A percentile compares a stretch with the other conserved stretches of the same genome.
Evolutionary conservation across 345 rosid species (phyloP).

Genomic region (Syzygium aromaticum): DNA sequence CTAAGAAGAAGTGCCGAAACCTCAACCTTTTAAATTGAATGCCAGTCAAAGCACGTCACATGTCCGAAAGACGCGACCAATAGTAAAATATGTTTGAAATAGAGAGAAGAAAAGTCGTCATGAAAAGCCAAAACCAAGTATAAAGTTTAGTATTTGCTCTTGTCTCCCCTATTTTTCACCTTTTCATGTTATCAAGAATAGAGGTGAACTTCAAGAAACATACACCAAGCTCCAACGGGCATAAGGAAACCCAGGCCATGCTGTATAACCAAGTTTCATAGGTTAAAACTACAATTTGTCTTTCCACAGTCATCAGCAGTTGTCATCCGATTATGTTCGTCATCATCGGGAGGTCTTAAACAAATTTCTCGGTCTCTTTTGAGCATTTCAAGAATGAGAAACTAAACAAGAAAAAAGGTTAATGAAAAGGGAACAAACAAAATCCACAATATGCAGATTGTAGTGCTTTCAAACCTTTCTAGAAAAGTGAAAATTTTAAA

Average conservation of each 20-base stretch:
- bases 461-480: neutral
- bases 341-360: neutral
- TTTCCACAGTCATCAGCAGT: neutral
- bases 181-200: neutral
- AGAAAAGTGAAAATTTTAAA: neutral
- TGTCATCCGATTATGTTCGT: neutral
- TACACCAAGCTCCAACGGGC: neutral
- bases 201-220: neutral
- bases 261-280: neutral
- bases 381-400: neutral
- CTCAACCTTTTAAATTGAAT: neutral
- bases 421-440: neutral
- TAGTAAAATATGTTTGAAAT: neutral
- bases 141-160: neutral
- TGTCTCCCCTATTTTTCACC: neutral
- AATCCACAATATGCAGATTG: neutral
- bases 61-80: neutral
- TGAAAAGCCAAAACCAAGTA: neutral
- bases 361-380: neutral
- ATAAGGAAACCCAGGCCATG: neutral
- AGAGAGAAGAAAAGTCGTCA: neutral
- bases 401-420: neutral
- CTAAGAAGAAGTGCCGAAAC: neutral
- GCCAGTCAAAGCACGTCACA: neutral
- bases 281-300: neutral